A percentile compares a stretch with the other conserved stretches of the same genome.
Conservation (phyloP, 768 basidiomycete species). For the Floccularia luteovirens region DNA sequence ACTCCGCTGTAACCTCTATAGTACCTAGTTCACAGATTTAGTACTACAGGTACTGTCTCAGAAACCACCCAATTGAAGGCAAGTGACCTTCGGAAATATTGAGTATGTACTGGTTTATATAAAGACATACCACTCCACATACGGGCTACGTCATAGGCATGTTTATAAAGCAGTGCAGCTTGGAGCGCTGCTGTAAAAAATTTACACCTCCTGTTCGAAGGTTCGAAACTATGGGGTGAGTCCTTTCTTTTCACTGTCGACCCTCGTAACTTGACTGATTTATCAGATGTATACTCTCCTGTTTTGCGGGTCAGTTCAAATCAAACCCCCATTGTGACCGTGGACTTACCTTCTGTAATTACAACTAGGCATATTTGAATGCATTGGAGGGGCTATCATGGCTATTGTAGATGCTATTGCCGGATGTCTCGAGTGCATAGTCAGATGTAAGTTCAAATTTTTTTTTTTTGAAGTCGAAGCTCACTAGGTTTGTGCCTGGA, state of each 20-base stretch:
- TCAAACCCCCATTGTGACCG: neutral
- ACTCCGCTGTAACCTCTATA: too few species aligned
- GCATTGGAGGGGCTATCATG: constrained; percentile 36
- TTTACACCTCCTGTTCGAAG: neutral
- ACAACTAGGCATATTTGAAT: constrained; percentile 26
- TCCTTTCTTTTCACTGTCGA: neutral
- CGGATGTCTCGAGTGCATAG: constrained; percentile 37
- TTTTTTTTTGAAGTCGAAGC: neutral
- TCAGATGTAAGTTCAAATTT: constrained; percentile 25
- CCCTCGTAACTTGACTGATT: neutral
- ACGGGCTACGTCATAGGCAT: too few species aligned
- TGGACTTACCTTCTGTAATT: neutral
- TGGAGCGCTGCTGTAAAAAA: too few species aligned
- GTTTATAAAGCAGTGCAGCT: too few species aligned
- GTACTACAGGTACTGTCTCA: too few species aligned
- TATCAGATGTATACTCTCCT: constrained; percentile 16
- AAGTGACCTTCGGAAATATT: too few species aligned
- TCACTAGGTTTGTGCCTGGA: neutral
- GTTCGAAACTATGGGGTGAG: constrained; percentile 5
- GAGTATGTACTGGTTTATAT: too few species aligned
- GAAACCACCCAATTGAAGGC: too few species aligned
- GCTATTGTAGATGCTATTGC: constrained; percentile 27
- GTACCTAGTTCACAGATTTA: too few species aligned
- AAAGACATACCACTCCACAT: too few species aligned
- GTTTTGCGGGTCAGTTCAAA: constrained; percentile 18